Conservation (phyloP, 2,329 filamentous ascomycete species). For the Chaetomiaceae sp. region DNA sequence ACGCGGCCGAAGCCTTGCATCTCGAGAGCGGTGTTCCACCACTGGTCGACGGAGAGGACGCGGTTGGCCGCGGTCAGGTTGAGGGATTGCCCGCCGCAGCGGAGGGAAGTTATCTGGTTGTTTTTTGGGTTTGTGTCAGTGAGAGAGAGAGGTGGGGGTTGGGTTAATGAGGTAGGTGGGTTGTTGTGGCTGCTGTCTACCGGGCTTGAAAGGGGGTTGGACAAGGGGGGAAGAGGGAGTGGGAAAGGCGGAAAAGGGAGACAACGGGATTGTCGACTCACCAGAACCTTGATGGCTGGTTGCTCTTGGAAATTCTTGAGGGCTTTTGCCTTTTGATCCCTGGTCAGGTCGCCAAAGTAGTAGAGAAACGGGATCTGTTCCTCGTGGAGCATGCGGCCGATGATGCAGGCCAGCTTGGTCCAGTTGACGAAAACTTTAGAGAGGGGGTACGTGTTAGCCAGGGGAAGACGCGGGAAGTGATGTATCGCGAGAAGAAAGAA, state of each 20-base stretch:
- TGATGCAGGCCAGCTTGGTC: conserved; percentile 29
- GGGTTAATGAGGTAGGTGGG: neutral
- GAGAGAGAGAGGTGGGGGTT: neutral
- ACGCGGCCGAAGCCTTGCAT: conserved; percentile 60
- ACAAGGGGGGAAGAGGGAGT: too few species aligned
- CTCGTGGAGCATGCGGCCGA: conserved; percentile 34
- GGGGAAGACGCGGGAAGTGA: too few species aligned
- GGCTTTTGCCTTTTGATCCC: conserved; percentile 12
- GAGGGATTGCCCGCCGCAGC: conserved; percentile 35
- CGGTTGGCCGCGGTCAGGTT: conserved; percentile 44
- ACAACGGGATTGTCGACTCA: conserved; percentile 26
- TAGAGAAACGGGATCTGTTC: conserved; percentile 36
- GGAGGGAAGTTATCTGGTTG: conserved; percentile 35
- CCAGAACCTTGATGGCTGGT: conserved; percentile 30
- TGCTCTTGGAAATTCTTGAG: conserved; percentile 25
- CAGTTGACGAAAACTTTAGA: conserved; percentile 36
- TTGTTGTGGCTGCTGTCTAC: neutral
- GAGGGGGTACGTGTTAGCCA: neutral
- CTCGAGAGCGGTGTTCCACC: conserved; percentile 59
- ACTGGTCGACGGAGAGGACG: conserved; percentile 50
- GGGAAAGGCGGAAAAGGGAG: neutral
- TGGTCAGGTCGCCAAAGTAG: conserved; percentile 24
- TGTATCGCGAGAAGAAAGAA: too few species aligned
- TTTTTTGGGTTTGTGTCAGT: too few species aligned
- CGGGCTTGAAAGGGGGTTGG: too few species aligned